These are phyloP conservation scores for Aureobasidium sp. DNA, from an alignment of 2,329 filamentous ascomycete genomes.

Conservation along the genomic window DNA sequence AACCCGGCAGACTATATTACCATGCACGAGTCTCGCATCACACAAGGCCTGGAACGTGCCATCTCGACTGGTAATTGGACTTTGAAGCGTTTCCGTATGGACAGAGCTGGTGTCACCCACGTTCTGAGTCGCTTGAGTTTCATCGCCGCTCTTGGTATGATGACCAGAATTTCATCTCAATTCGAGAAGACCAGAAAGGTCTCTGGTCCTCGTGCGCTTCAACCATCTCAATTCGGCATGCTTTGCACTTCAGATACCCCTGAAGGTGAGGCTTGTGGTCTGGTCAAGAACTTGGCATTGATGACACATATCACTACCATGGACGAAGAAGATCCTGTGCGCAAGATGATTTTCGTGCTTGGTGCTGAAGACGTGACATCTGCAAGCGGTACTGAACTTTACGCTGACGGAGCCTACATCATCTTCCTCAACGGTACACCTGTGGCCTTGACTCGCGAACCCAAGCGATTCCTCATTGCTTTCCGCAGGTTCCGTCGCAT, in stretches of 20 bases:
- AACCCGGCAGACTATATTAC: slow-evolving; percentile 80
- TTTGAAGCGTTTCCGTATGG: slow-evolving; percentile 97
- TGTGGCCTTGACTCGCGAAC: slow-evolving; percentile 74
- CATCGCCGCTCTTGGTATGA: slow-evolving; percentile 95
- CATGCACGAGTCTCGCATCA: slow-evolving; percentile 79
- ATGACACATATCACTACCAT: slow-evolving; percentile 99
- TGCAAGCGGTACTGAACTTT: slow-evolving; percentile 78
- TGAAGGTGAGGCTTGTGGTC: slow-evolving; percentile 94
- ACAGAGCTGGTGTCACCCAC: slow-evolving; percentile 91
- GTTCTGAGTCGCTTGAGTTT: slow-evolving; percentile 93
- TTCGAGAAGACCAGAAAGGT: slow-evolving; percentile 99
- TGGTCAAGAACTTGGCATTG: slow-evolving; percentile 94
- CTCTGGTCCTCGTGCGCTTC: slow-evolving; percentile 85
- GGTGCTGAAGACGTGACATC: slow-evolving; percentile 76
- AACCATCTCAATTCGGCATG: slow-evolving; percentile 98
- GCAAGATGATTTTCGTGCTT: slow-evolving; percentile 75
- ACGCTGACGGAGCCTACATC: slow-evolving; percentile 73
- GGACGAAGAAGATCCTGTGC: slow-evolving; percentile 84
- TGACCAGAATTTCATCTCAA: slow-evolving; percentile 96
- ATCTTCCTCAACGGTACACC: slow-evolving; percentile 96
- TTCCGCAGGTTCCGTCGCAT: slow-evolving; percentile 83
- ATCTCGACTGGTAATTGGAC: slow-evolving; percentile 98
- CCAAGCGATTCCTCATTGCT: slow-evolving; percentile 74
- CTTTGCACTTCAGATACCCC: slow-evolving; percentile 94
- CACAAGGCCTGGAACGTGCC: slow-evolving; percentile 85